Evolutionary conservation across 441 rosid species (phyloP).

Genomic region (Populus trichocarpa): DNA sequence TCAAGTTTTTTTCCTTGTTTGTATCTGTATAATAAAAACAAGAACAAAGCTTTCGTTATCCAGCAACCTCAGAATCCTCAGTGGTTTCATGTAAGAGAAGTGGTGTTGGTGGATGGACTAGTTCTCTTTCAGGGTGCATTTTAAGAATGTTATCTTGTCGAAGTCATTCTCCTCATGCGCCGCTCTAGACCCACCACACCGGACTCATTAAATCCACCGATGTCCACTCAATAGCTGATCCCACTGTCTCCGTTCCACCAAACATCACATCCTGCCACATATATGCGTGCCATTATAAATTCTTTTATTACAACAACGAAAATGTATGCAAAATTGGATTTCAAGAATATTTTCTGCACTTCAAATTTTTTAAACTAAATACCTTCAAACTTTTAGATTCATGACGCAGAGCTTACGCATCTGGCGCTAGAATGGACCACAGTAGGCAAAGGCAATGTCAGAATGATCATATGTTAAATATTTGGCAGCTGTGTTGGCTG

Average conservation of each 20-base stretch:
- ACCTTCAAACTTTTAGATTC: constrained; percentile 31
- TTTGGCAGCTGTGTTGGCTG: constrained; percentile 70
- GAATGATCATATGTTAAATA: constrained; percentile 80
- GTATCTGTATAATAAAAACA: background rate
- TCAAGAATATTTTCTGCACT: no score
- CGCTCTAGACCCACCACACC: constrained; percentile 84
- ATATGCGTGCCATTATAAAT: constrained; percentile 5
- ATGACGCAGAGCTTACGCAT: constrained; percentile 90
- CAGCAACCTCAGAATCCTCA: constrained; percentile 51
- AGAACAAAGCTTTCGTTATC: background rate
- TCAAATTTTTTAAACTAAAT: no score
- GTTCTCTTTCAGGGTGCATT: constrained; percentile 67
- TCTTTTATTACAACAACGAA: no score
- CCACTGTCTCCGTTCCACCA: constrained; percentile 96
- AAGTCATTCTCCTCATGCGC: constrained; percentile 68
- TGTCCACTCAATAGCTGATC: constrained; percentile 91
- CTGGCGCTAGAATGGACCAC: constrained; percentile 96
- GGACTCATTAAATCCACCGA: constrained; percentile 64
- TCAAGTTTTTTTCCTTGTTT: background rate
- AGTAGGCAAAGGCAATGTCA: constrained; percentile 95
- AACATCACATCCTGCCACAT: constrained; percentile 79
- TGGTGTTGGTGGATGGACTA: constrained; percentile 93
- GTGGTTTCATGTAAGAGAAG: constrained; percentile 90
- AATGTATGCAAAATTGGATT: no score
- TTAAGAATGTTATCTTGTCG: constrained; percentile 47